Evolutionary conservation across 345 rosid genomes (phyloP), one percentile per base, ranked within the genome.

Genomic region (Iberis pinnata): DNA sequence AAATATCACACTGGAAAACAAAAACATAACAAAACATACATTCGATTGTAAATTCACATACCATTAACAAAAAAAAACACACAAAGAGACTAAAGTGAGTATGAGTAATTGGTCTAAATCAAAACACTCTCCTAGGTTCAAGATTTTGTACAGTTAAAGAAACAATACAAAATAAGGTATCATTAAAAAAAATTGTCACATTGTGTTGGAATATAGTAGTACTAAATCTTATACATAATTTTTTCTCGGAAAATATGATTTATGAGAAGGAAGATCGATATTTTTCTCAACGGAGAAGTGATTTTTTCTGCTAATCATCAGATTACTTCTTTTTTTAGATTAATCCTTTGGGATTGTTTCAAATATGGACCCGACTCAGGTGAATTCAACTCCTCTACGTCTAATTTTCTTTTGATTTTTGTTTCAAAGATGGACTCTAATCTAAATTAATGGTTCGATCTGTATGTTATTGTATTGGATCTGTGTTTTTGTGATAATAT

Each of bases 361-460:
- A 48, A 42, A 53, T 45, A 67, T 67, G 72, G 72, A 67, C 40
- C 62, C 72, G 20, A 67, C 60, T 13, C 72, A 67, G 72, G 72
- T 67, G 41, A 45, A 12, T 31, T 66, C 12, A 37, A 43, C 49
- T 65, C 26, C 9, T 52, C 27, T 14, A 6, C 12, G n/a, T n/a
- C 12, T 57, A 39, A 9, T 36, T 51, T 43, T 31, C 14, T 40
- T 44, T 46, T 8, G 41, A 54, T 54, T 37, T 12, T 12, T 58
- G 42, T 18, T 58, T 19, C 36, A 25, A 26, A 19, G 38, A 53
- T 27, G n/a, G n/a, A n/a, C n/a, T n/a, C n/a, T 38, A 37, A 4
- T 10, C 3, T 31, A 3, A 12, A 46, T 45, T 25, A 67, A 0
- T 42, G 4, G 15, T 24, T 47, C 35, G 72, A 67, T 67, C 67